Base-by-base conservation (phyloP, 305 asterid genomes). In the Rubia tinctorum region DNA sequence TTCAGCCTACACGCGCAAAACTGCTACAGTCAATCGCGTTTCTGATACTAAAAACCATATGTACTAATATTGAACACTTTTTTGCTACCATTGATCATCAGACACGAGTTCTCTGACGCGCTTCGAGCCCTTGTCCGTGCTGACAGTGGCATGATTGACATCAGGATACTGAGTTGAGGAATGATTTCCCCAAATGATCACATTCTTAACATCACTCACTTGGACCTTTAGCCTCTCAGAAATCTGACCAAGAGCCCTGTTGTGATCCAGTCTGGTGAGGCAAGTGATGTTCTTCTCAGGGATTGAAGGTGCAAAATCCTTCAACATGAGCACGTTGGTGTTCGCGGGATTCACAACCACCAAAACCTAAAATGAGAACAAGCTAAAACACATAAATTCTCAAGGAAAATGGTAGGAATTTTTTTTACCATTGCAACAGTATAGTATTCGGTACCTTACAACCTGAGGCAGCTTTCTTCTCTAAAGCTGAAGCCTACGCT, bases 271-370 rank as follows among this genome's bases (percentile, higher is more conserved):
- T 76, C 98, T 83, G 7, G 97, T 93, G 14, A 93, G 92, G 76
- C 97, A 93, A 7, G 91, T 88, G 71, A 93, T 87, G 85, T 91
- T 91, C 84, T 88, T 90, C 42, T 58, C 85, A 2, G 97, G 93
- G 23, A 93, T 81, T 10, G 94, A 84, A 37, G 96, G 92, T 8
- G 96, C 91, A 69, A 87, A 89, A 66, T 89, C 91, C 79, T 88
- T 91, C 86, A 93, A 71, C 69, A 93, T 84, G 1, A 91, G 85
- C 3, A 96, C 97, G 47, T 91, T 93, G 56, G 98, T 93, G 86
- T 93, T 91, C 10, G 96, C 97, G 1, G 98, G 98, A 65, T 93
- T 91, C 1, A 97, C 96, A 73, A 93, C 94, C 78, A 93, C 96
- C 80, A 91, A 75, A 17, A 93, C 97, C 98, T 93, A 68, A 17